A percentile compares a stretch with the other conserved stretches of the same genome.
phyloP scores from a whole-genome alignment of 1,284 basidiomycete species.

The Takashimella tepidaria region DNA sequence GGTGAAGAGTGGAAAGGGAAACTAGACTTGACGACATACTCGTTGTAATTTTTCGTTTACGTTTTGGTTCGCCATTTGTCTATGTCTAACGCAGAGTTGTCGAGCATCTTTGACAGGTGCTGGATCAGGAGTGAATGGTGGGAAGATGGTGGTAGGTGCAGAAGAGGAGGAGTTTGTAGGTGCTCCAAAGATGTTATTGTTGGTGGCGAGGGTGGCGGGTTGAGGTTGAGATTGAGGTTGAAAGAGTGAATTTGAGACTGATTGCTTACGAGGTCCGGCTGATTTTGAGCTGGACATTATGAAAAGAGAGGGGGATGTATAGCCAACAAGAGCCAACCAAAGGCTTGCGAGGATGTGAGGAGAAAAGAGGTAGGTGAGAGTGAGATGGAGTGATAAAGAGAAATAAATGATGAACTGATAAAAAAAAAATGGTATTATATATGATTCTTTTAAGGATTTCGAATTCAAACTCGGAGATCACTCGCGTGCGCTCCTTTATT shows the following conservation, averaged over 20 bases:
- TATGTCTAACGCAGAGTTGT: constrained; percentile 57
- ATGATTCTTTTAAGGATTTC: not conserved
- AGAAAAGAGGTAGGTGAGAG: not conserved
- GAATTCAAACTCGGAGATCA: no score
- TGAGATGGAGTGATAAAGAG: not conserved
- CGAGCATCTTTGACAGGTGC: constrained; percentile 34
- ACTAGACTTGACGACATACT: no score
- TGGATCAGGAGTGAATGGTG: constrained; percentile 16
- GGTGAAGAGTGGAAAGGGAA: no score
- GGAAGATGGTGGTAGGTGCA: constrained; percentile 12
- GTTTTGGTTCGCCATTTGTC: constrained; percentile 95
- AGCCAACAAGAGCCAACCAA: no score
- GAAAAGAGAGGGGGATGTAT: no score
- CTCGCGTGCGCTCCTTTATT: no score
- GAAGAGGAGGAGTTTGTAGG: constrained; percentile 5
- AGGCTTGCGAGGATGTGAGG: no score
- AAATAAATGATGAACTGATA: not conserved
- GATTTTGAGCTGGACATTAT: no score
- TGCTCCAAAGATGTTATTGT: no score
- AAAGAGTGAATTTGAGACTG: constrained; percentile 1
- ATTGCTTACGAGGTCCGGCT: no score
- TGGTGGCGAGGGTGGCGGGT: not conserved
- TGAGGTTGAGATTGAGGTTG: not conserved
- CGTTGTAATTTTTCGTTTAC: constrained; percentile 88
- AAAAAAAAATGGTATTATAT: not conserved